Conservation (phyloP, 371 early-diverging fungal genomes). For the Mortierella sp. region DNA sequence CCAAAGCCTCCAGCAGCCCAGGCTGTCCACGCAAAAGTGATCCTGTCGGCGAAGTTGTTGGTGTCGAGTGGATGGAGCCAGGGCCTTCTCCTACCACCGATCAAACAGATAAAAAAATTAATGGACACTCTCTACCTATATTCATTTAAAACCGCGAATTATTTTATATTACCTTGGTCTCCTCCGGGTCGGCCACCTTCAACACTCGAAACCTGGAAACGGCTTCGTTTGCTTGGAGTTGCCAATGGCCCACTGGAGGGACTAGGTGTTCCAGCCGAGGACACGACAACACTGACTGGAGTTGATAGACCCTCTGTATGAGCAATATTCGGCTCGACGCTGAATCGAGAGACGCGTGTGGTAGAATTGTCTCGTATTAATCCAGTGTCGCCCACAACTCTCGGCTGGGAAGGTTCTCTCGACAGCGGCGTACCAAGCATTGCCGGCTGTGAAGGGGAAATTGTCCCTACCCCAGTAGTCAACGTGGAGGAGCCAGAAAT, state of each 20-base stretch:
- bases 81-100: slow-evolving; percentile 10
- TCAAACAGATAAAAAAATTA: not conserved
- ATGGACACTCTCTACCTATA: not conserved
- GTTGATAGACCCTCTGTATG: not conserved
- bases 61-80: slow-evolving; percentile 29
- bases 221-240: slow-evolving; percentile 39
- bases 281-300: not conserved
- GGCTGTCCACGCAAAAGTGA: slow-evolving; percentile 43
- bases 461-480: slow-evolving; percentile 12
- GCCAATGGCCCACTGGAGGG: not conserved
- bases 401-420: slow-evolving; percentile 25
- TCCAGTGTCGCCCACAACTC: slow-evolving; percentile 18
- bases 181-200: slow-evolving; percentile 22
- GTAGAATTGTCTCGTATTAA: slow-evolving; percentile 34
- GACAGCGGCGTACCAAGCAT: slow-evolving; percentile 8
- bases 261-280: slow-evolving; percentile 14
- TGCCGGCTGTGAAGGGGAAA: slow-evolving; percentile 16
- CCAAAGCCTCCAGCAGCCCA: slow-evolving; percentile 20
- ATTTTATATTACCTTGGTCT: slow-evolving; percentile 4
- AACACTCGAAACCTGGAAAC: slow-evolving; percentile 51
- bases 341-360: slow-evolving; percentile 37
- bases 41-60: slow-evolving; percentile 40
- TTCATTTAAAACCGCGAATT: not conserved
- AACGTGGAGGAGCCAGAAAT: not conserved
- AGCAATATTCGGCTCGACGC: slow-evolving; percentile 23